phyloP scores from a whole-genome alignment of 1,139 yeast species.

The Candida buenavistaensis region DNA sequence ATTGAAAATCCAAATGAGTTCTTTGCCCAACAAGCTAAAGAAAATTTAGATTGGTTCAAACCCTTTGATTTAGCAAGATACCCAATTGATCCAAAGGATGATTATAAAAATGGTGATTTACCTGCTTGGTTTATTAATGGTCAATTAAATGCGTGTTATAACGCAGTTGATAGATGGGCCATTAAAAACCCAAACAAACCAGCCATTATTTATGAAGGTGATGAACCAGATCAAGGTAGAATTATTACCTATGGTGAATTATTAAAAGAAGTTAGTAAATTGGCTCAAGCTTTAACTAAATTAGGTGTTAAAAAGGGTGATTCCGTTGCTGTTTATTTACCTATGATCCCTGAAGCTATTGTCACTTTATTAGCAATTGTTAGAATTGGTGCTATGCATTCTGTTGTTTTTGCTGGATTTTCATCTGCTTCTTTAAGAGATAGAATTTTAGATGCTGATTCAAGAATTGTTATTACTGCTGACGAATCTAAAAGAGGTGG shows the following conservation, averaged over 20 bases:
- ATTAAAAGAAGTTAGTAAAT: conserved; percentile 64
- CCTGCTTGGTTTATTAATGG: conserved; percentile 82
- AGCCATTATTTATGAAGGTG: conserved; percentile 81
- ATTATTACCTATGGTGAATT: conserved; percentile 70
- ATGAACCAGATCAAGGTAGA: conserved; percentile 67
- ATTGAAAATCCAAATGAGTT: conserved; percentile 64
- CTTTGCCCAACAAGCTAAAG: conserved; percentile 61
- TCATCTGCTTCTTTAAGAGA: conserved; percentile 74
- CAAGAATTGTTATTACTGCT: conserved; percentile 71
- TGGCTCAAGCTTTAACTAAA: conserved; percentile 65
- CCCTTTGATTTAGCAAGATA: conserved; percentile 60
- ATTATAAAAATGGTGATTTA: conserved; percentile 64
- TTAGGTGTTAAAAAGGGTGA: conserved; percentile 80
- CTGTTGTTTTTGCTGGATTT: conserved; percentile 85
- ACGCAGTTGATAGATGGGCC: conserved; percentile 82
- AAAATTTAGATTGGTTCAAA: conserved; percentile 60
- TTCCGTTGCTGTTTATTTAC: conserved; percentile 81
- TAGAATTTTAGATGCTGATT: conserved; percentile 75
- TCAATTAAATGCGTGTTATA: conserved; percentile 73
- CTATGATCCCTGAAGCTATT: conserved; percentile 84
- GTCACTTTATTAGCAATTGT: conserved; percentile 71
- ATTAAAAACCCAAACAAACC: conserved; percentile 65
- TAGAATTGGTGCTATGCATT: conserved; percentile 80
- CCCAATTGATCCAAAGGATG: conserved; percentile 49
- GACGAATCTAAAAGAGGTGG: conserved; percentile 86